Base-by-base conservation (phyloP, 2,329 filamentous ascomycete genomes). In the Pyrenochaeta sp. region DNA sequence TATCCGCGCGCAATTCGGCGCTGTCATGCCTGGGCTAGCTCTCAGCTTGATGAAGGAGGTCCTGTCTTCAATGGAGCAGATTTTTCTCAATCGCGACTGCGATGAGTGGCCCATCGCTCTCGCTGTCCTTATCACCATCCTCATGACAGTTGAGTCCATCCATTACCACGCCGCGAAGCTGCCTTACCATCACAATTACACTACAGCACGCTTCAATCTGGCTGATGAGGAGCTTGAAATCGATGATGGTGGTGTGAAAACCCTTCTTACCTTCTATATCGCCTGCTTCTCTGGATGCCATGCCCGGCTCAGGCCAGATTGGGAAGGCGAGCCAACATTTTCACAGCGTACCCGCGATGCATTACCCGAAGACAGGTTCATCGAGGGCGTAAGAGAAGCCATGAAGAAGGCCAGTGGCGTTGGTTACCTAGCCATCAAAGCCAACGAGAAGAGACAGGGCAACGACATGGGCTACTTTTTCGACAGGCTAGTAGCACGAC, bases 141-240 rank as follows among this genome's bases (percentile, higher is more conserved):
- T 76, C 12, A 76, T 77, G 74, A 70, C 67, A 0, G 59, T 77
- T 14, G 75, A 77, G 42, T 74, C 67, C 7, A 67, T 75, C 14
- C 74, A 77, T 18, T 77, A 76, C 57, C 74, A 77, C 29, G 67
- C 70, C 0, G 69, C 72, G 0, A 76, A 75, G 42, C 45, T 68
- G 0, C 67, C 72, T 0, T 77, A 75, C 40, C 75, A 77, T 47
- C 48, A 61, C 42, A 41, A 43, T 2, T 61, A 60, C 51, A 54
- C 54, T 17, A 3, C 30, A 1, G 4, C 36, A 0, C 32, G 30
- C 10, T 40, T 52, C 2, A 32, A 15, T 7, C 40, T 35, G 7
- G 29, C 37, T 1, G 58, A 64, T 10, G 52, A 61, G 9, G 42
- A 61, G 6, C 27, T 49, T 1, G 45, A 47, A 5, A 30, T 59